Percentiles rank a stretch among this genome's conserved stretches.
phyloP scores from a whole-genome alignment of 1,284 basidiomycete species.

The Pascua sp. region DNA sequence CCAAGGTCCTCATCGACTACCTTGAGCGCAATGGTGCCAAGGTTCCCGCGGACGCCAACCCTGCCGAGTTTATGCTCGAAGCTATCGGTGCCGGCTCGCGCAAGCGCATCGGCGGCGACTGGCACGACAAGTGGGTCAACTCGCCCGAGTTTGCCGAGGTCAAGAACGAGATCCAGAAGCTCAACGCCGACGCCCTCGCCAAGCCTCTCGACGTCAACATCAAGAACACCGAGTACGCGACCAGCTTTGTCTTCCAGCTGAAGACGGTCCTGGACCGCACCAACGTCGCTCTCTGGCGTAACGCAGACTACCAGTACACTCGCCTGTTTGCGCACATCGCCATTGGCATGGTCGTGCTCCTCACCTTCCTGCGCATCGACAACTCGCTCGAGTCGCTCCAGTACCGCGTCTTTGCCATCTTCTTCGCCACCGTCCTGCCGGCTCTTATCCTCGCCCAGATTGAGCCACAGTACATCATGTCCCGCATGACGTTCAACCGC shows the following conservation, averaged over 20 bases:
- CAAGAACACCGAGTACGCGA: conserved; percentile 52
- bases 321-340: conserved; percentile 72
- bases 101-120: conserved; percentile 63
- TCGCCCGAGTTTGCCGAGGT: conserved; percentile 50
- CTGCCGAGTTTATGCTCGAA: conserved; percentile 54
- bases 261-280: conserved; percentile 70
- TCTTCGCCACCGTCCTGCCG: conserved; percentile 47
- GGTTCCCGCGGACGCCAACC: conserved; percentile 56
- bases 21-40: conserved; percentile 55
- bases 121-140: conserved; percentile 69
- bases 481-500: conserved; percentile 58
- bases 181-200: conserved; percentile 52
- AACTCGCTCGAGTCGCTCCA: conserved; percentile 68
- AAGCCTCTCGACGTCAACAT: conserved; percentile 40
- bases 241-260: conserved; percentile 74
- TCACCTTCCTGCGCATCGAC: conserved; percentile 78
- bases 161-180: conserved; percentile 49
- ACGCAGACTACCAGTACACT: conserved; percentile 65
- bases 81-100: conserved; percentile 72
- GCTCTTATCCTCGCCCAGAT: conserved; percentile 53
- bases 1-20: conserved; percentile 55
- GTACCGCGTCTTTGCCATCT: conserved; percentile 68
- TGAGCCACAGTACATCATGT: conserved; percentile 80
- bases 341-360: conserved; percentile 72
- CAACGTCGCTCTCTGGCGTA: conserved; percentile 74